phyloP scores from a whole-genome alignment of 2,329 filamentous ascomycete species.

The Colletotrichum somersetense region DNA sequence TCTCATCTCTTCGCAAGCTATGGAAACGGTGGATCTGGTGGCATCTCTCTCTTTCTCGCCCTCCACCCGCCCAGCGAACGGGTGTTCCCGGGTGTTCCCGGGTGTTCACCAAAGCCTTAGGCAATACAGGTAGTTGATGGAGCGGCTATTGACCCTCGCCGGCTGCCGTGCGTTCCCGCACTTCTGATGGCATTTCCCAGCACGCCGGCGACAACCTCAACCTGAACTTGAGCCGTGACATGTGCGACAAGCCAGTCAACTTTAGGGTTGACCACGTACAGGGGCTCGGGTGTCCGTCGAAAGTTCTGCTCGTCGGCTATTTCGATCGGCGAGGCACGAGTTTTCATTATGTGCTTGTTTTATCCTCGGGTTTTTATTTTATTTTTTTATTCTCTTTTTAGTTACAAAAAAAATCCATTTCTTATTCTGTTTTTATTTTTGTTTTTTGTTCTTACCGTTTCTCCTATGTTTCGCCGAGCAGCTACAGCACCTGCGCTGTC shows the following conservation, averaged over 20 bases:
- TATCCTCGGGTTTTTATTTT: background rate
- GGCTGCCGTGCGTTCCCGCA: background rate
- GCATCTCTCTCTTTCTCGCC: background rate
- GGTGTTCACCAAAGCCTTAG: background rate
- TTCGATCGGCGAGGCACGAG: background rate
- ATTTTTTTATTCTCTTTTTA: too few relatives aligned
- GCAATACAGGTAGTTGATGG: constrained; percentile 2
- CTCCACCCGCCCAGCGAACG: background rate
- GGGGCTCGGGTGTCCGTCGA: background rate
- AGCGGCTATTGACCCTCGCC: constrained; percentile 27
- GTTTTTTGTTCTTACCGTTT: background rate
- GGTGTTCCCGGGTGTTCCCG: constrained; percentile 12
- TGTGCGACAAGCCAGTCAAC: constrained; percentile 16
- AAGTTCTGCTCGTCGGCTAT: background rate
- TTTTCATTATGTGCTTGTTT: background rate
- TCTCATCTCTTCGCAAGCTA: constrained; percentile 27
- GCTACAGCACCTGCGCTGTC: background rate
- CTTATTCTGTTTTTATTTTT: too few relatives aligned
- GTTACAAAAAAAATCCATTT: too few relatives aligned
- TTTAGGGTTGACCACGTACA: constrained; percentile 24
- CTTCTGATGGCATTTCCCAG: constrained; percentile 10
- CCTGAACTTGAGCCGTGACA: background rate
- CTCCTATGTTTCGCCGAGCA: background rate
- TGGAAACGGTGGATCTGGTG: constrained; percentile 8
- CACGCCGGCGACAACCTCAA: constrained; percentile 30